Conservation (phyloP, 768 basidiomycete species). For the Phaeolepiota aurea region DNA sequence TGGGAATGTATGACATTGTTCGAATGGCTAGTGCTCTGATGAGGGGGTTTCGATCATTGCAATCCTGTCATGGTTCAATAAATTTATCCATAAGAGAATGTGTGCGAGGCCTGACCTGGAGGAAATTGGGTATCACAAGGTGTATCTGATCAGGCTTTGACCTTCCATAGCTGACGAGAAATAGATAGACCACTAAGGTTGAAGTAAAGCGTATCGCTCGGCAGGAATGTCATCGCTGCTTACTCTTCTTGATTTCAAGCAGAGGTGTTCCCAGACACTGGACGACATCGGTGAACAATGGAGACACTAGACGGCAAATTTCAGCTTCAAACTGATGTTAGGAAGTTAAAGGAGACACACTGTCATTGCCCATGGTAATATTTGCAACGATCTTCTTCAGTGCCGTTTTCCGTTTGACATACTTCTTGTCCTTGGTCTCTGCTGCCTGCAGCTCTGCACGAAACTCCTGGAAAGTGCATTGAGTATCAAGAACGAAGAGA, state of each 20-base stretch:
- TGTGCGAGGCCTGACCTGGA: conserved; percentile 48
- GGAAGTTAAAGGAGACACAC: conserved; percentile 43
- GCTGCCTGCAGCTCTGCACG: conserved; percentile 86
- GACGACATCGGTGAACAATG: conserved; percentile 91
- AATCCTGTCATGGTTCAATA: conserved; percentile 55
- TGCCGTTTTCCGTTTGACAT: conserved; percentile 83
- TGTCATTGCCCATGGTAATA: conserved; percentile 99
- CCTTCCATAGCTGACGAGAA: conserved; percentile 93
- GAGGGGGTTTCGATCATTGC: conserved; percentile 91
- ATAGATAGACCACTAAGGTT: conserved; percentile 87
- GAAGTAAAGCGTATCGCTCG: conserved; percentile 8
- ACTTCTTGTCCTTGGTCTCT: conserved; percentile 96
- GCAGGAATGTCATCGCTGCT: conserved; percentile 16
- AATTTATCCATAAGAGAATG: conserved; percentile 3
- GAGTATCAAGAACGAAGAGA: not conserved
- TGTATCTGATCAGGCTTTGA: conserved; percentile 91
- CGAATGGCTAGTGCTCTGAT: conserved; percentile 96
- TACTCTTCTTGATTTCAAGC: conserved; percentile 98
- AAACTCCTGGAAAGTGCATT: conserved; percentile 54
- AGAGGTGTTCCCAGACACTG: conserved; percentile 92
- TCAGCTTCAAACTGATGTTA: not conserved
- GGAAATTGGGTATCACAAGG: conserved; percentile 83
- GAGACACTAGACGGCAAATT: conserved; percentile 58
- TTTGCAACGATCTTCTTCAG: conserved; percentile 98
- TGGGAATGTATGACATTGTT: conserved; percentile 98